Base-by-base conservation (phyloP, 805 yeast genomes). In the Metschnikowia dekortorum region DNA sequence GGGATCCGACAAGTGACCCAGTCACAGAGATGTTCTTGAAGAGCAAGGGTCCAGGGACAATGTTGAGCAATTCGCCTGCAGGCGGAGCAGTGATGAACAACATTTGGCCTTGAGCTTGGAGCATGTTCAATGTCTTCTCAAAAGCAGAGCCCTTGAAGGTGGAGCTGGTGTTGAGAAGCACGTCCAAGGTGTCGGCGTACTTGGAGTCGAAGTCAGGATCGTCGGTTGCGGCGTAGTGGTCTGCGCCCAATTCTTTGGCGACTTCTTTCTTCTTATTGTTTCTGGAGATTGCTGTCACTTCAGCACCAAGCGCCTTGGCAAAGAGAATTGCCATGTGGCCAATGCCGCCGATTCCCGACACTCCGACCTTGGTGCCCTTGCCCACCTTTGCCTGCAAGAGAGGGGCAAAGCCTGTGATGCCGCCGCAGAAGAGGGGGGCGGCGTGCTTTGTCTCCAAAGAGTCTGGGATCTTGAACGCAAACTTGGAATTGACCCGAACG, bases 321-420 rank as follows among this genome's bases (percentile, higher is more conserved):
- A 79, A 78, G 61, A 74, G 72, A 50, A 83, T 63, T n/a, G 76
- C 83, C 71, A 81, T 71, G 68, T 81, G 84, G 44, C 87, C 87
- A 46, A 83, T 72, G 36, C 87, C 87, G 47, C 87, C 87, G 52
- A 83, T 73, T 45, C 86, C 87, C 50, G 78, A 74, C 50, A 83
- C 65, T 44, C 84, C 87, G 44, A 83, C 84, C 39, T 67, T 73
- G 46, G 69, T 70, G 29, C 57, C 56, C 40, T 44, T 45, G 16
- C 49, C 48, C 10, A 42, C 54, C 29, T 47, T 49, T n/a, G 53
- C 47, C 29, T 50, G 45, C 37, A 47, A 29, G 7, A 55, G 51
- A 18, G 58, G 58, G 8, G 57, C 38, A 39, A 51, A 51, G 8
- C 41, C 53, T 14, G 58, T 55, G 48, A 55, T 49, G 28, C 58